A percentile compares a stretch with the other conserved stretches of the same genome.
phyloP scores from a whole-genome alignment of 768 basidiomycete species.

The Psilocybe tampanensis region DNA sequence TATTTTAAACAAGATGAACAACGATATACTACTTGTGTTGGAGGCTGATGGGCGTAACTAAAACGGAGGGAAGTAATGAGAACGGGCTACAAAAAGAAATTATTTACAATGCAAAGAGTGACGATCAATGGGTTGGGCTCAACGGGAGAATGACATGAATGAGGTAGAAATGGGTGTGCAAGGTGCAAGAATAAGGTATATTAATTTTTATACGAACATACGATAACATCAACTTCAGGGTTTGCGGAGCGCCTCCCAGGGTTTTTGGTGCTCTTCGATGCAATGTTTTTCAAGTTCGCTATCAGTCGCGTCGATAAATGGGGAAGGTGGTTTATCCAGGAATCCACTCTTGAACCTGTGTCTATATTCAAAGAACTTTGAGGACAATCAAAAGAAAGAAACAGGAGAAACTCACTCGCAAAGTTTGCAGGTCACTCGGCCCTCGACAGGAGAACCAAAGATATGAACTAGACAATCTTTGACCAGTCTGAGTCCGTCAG shows the following conservation, averaged over 20 bases:
- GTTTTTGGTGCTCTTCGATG: slow-evolving; percentile 45
- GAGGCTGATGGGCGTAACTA: not conserved
- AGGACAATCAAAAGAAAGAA: not conserved
- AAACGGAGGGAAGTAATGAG: not conserved
- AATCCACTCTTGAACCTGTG: slow-evolving; percentile 34
- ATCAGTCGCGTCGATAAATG: slow-evolving; percentile 38
- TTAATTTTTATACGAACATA: not conserved
- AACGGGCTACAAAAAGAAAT: not conserved
- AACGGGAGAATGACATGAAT: too few relatives aligned
- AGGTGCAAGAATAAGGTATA: not conserved
- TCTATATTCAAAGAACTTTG: slow-evolving; percentile 22
- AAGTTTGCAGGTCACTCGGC: slow-evolving; percentile 42
- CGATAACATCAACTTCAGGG: slow-evolving; percentile 1
- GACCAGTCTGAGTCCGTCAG: slow-evolving; percentile 42
- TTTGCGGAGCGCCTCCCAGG: slow-evolving; percentile 47
- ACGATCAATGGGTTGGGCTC: not conserved
- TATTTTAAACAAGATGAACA: not conserved
- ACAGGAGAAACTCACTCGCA: slow-evolving; percentile 49
- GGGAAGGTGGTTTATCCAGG: slow-evolving; percentile 30
- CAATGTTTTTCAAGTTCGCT: slow-evolving; percentile 53
- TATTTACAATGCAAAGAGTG: not conserved
- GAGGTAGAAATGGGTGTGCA: too few relatives aligned
- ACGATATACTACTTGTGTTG: not conserved
- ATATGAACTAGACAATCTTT: slow-evolving; percentile 46
- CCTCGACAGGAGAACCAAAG: slow-evolving; percentile 36